phyloP scores from a whole-genome alignment of 2,329 filamentous ascomycete genomes.

The Penicillium thymicola region DNA sequence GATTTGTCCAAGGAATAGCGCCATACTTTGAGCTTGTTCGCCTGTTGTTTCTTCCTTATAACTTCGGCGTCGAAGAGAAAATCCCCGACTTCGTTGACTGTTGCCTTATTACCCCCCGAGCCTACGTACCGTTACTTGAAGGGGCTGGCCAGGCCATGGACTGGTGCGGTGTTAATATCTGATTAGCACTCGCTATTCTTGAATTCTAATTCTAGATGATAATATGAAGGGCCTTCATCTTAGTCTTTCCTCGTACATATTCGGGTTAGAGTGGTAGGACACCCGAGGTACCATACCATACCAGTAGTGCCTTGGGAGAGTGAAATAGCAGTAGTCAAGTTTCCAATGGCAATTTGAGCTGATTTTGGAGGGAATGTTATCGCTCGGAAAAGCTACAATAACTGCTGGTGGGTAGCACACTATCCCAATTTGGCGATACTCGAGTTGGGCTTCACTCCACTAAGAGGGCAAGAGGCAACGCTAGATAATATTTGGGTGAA shows the following conservation, averaged over 20 bases:
- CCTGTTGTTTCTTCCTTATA: not conserved
- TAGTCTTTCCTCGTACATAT: not conserved
- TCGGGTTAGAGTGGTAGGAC: not conserved
- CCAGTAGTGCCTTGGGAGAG: not conserved
- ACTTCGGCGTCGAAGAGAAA: not conserved
- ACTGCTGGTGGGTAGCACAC: not conserved
- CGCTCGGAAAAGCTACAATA: not conserved
- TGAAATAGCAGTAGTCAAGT: not conserved
- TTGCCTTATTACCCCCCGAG: constrained; percentile 1
- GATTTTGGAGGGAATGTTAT: not conserved
- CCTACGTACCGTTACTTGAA: not conserved
- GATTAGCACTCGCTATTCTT: not conserved
- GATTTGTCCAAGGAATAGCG: not conserved
- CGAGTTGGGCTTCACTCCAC: not conserved
- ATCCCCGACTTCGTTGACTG: not conserved
- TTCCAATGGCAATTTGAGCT: not conserved
- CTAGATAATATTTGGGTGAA: not conserved
- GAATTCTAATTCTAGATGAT: not conserved
- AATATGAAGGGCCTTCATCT: not conserved
- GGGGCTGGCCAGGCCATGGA: not conserved
- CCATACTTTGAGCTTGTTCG: not conserved
- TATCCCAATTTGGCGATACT: not conserved
- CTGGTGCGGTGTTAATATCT: not conserved
- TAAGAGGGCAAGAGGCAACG: not conserved
- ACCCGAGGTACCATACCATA: not conserved